Evolutionary conservation across 805 yeast genomes (phyloP).

Genomic region (Diddensiella caesifluorescens): DNA sequence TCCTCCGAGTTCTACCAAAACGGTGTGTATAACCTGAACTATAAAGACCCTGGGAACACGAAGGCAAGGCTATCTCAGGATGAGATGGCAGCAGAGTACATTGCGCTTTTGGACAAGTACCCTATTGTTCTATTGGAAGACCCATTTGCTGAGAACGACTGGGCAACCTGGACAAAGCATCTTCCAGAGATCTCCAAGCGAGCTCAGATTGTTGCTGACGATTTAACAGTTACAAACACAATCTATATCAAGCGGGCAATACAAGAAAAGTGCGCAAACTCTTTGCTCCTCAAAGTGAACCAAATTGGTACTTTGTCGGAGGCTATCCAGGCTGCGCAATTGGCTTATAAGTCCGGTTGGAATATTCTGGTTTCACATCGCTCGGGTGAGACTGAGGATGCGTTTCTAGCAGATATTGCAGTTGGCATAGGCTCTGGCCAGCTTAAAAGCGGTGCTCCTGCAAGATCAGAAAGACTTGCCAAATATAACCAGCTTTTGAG

Average conservation of each 20-base stretch:
- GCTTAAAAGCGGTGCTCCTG: slow-evolving; percentile 99
- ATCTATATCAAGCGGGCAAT: slow-evolving; percentile 89
- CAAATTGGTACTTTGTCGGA: slow-evolving; percentile 96
- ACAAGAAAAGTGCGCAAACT: slow-evolving; percentile 92
- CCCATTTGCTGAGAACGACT: slow-evolving; percentile 99
- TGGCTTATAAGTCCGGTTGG: slow-evolving; percentile 94
- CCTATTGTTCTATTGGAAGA: slow-evolving; percentile 98
- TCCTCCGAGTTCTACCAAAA: slow-evolving; percentile 97
- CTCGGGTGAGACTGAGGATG: slow-evolving; percentile 99
- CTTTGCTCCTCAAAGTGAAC: slow-evolving; percentile 94
- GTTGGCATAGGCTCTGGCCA: slow-evolving; percentile 99
- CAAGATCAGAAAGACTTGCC: slow-evolving; percentile 99
- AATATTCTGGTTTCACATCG: slow-evolving; percentile 99
- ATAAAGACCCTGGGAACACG: slow-evolving; percentile 95
- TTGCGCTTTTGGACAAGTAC: slow-evolving; percentile 73
- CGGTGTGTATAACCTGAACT: slow-evolving; percentile 95
- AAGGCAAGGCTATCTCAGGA: slow-evolving; percentile 83
- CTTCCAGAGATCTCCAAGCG: slow-evolving; percentile 43
- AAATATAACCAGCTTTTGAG: slow-evolving; percentile 97
- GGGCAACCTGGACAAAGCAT: slow-evolving; percentile 97
- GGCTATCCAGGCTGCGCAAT: slow-evolving; percentile 95
- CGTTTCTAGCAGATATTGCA: slow-evolving; percentile 93
- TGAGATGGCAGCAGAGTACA: slow-evolving; percentile 82
- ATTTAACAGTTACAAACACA: slow-evolving; percentile 98
- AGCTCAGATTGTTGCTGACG: slow-evolving; percentile 95